phyloP scores from a whole-genome alignment of 345 rosid species.

The Trapa incisa region DNA sequence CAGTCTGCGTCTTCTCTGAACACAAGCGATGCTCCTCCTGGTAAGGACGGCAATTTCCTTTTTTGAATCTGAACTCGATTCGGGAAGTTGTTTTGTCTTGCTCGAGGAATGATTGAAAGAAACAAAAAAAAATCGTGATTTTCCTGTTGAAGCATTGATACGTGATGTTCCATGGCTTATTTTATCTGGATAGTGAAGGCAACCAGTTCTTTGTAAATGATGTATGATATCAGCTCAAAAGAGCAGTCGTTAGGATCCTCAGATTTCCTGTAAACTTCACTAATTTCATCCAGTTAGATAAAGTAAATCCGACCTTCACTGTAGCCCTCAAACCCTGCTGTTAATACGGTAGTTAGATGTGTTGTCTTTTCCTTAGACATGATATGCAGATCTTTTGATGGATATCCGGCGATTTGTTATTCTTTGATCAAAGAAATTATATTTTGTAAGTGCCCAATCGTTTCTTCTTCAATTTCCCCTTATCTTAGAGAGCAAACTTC shows the following conservation, averaged over 20 bases:
- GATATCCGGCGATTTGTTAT: neutral
- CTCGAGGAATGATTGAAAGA: neutral
- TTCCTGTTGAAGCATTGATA: neutral
- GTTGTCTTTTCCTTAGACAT: neutral
- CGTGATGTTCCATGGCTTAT: neutral
- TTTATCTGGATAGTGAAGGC: neutral
- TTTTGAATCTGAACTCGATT: neutral
- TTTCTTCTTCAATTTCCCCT: neutral
- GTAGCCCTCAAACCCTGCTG: neutral
- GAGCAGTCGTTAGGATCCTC: neutral
- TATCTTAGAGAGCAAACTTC: slow-evolving; percentile 20
- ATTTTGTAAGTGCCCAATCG: neutral
- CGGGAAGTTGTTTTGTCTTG: neutral
- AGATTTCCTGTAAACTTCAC: neutral
- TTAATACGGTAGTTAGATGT: neutral
- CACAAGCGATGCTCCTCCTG: slow-evolving; percentile 33
- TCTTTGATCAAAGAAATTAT: neutral
- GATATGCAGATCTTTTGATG: neutral
- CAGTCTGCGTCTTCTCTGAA: slow-evolving; percentile 23
- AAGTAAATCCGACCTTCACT: neutral
- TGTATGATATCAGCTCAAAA: neutral
- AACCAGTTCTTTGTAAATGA: neutral
- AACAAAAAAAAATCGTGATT: neutral
- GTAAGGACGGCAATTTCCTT: slow-evolving; percentile 16
- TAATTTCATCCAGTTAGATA: neutral